phyloP scores from a whole-genome alignment of 495 filamentous ascomycete genomes.

The Platismatia glauca region DNA sequence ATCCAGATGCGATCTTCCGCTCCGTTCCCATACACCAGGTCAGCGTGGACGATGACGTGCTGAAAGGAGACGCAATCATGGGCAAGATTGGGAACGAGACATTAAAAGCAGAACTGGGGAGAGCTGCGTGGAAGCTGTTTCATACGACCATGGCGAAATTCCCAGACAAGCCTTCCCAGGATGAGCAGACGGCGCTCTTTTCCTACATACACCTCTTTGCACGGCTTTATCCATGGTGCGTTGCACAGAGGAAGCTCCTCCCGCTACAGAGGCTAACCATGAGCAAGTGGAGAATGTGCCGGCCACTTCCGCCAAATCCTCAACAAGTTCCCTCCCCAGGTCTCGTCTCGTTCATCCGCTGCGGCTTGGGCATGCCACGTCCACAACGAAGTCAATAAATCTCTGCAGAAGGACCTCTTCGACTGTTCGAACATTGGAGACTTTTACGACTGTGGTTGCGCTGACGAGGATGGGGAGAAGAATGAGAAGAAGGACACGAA shows the following conservation, averaged over 20 bases:
- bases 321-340: conserved; percentile 80
- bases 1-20: conserved; percentile 5
- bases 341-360: conserved; percentile 69
- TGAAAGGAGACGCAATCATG: conserved; percentile 75
- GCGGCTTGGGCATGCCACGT: conserved; percentile 90
- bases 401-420: conserved; percentile 71
- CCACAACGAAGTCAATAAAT: conserved; percentile 89
- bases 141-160: conserved; percentile 95
- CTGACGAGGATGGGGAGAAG: conserved; percentile 35
- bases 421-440: conserved; percentile 86
- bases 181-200: conserved; percentile 75
- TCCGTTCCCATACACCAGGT: conserved; percentile 19
- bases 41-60: conserved; percentile 30
- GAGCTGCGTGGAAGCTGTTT: conserved; percentile 83
- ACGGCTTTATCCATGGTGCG: conserved; percentile 77
- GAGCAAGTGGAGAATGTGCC: conserved; percentile 94
- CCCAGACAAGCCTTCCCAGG: conserved; percentile 71
- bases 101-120: conserved; percentile 79
- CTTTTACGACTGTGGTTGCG: conserved; percentile 93
- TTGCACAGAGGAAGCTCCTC: not conserved
- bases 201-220: conserved; percentile 86
- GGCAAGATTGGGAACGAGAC: conserved; percentile 90
- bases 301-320: conserved; percentile 80
- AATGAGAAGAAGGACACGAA: conserved; percentile 11
- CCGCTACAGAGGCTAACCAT: not conserved